Conservation (phyloP, 73 alveolate species). For the Tetrahymena malaccensis region DNA sequence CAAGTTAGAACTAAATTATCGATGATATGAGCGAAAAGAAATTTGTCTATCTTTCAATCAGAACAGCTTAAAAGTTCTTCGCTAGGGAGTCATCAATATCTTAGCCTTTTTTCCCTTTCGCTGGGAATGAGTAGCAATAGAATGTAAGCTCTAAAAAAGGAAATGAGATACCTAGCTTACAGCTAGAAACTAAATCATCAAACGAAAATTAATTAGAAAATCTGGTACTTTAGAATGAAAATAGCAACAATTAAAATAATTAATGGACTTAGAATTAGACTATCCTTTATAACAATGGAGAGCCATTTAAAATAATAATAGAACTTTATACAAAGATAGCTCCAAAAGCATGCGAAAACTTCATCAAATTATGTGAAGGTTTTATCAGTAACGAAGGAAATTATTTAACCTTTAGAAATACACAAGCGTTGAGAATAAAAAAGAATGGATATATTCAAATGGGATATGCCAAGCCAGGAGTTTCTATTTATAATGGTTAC, state of each 20-base stretch:
- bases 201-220: background rate
- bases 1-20: background rate
- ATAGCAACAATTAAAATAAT: background rate
- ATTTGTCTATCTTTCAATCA: background rate
- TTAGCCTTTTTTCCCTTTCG: background rate
- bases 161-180: background rate
- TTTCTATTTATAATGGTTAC: constrained; percentile 17
- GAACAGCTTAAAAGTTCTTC: background rate
- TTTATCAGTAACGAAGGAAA: constrained; percentile 16
- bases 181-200: background rate
- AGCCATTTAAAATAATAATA: background rate
- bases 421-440: background rate
- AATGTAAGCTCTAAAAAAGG: background rate
- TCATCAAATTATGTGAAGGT: constrained; percentile 22
- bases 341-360: constrained; percentile 39
- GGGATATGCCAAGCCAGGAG: constrained; percentile 12
- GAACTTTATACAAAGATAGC: constrained; percentile 32
- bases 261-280: background rate
- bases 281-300: background rate
- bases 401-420: constrained; percentile 14
- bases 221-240: background rate
- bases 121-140: background rate
- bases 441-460: constrained; percentile 25
- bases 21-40: background rate
- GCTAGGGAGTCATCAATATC: background rate